Conservation (phyloP, 2,329 filamentous ascomycete genomes). For the Hymenoscyphus albidus region DNA sequence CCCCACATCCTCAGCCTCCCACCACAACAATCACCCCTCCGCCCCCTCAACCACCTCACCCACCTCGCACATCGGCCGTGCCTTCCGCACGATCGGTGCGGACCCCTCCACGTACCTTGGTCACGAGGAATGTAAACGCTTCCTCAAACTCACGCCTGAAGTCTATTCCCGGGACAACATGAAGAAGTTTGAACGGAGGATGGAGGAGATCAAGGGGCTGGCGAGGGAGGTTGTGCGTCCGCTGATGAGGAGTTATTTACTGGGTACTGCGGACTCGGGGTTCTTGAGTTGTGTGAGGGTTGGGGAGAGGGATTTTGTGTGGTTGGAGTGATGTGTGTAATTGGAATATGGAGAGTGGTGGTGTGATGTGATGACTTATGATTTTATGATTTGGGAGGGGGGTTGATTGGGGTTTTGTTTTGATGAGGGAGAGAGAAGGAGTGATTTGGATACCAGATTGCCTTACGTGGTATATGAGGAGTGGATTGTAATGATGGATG, state of each 20-base stretch:
- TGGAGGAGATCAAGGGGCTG: constrained; percentile 84
- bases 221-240: constrained; percentile 80
- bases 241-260: constrained; percentile 78
- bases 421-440: not conserved
- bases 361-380: not conserved
- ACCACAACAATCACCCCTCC: constrained; percentile 25
- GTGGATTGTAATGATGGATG: not conserved
- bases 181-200: constrained; percentile 75
- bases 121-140: constrained; percentile 87
- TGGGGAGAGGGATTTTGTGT: constrained; percentile 59
- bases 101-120: constrained; percentile 62
- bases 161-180: constrained; percentile 85
- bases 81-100: constrained; percentile 73
- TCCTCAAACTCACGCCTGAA: constrained; percentile 78
- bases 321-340: constrained; percentile 37
- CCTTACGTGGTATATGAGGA: not conserved
- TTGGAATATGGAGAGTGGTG: not conserved
- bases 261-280: constrained; percentile 62
- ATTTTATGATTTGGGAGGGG: not conserved
- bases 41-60: constrained; percentile 45
- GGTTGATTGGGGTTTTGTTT: not conserved
- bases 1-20: constrained; percentile 32
- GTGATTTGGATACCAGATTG: not conserved
- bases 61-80: constrained; percentile 54
- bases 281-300: constrained; percentile 64